A percentile compares a stretch with the other conserved stretches of the same genome.
phyloP scores from a whole-genome alignment of 2,329 filamentous ascomycete species.

The Aspergillus fumigatiaffinis region DNA sequence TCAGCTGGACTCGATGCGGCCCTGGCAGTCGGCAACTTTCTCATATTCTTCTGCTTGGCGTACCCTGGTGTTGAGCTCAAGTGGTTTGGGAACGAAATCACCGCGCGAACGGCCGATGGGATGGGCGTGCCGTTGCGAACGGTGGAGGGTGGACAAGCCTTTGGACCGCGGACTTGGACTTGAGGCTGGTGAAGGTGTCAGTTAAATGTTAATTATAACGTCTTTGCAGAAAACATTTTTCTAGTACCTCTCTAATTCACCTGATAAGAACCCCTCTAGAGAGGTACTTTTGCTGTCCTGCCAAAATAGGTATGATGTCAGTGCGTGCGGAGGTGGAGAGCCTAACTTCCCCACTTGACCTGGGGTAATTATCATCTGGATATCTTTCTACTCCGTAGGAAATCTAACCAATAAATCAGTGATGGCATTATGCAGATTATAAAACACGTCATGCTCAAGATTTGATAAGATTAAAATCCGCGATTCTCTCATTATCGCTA shows the following conservation, averaged over 20 bases:
- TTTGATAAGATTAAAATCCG: no score
- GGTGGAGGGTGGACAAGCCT: not conserved
- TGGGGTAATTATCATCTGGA: not conserved
- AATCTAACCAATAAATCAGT: no score
- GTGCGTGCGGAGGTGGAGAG: not conserved
- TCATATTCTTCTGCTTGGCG: conserved; percentile 26
- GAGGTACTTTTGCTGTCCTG: not conserved
- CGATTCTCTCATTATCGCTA: no score
- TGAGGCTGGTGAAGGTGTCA: not conserved
- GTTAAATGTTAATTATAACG: not conserved
- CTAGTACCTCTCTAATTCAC: no score
- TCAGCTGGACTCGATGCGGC: conserved; percentile 60
- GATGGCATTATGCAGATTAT: no score
- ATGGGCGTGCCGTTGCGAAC: not conserved
- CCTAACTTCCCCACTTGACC: not conserved
- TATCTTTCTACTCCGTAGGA: no score
- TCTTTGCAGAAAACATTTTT: not conserved
- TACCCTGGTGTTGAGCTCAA: conserved; percentile 15
- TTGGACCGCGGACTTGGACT: not conserved
- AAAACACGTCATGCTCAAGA: no score
- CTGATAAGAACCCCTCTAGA: no score
- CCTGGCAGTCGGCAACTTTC: conserved; percentile 21
- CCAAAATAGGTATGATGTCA: not conserved
- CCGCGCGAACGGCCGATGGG: not conserved
- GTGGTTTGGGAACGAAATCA: conserved; percentile 3